phyloP scores from a whole-genome alignment of 192 early-diverging fungal species.

The Entomortierella parvispora region DNA sequence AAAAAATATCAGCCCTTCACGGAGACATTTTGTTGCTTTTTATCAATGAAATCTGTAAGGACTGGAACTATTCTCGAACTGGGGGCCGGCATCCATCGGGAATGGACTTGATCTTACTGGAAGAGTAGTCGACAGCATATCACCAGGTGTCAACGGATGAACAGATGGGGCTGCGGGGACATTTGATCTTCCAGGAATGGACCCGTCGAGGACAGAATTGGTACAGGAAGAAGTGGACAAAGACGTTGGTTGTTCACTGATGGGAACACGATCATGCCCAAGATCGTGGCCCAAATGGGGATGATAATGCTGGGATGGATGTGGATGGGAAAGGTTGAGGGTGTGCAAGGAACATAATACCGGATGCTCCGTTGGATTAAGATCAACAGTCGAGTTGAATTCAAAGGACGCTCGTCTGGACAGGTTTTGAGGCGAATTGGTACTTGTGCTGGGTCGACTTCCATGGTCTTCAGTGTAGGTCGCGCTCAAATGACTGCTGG shows the following conservation, averaged over 20 bases:
- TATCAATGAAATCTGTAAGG: not conserved
- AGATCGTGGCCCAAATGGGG: constrained; percentile 46
- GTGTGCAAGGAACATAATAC: constrained; percentile 33
- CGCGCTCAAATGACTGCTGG: not conserved
- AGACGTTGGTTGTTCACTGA: not conserved
- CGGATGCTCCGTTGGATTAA: constrained; percentile 35
- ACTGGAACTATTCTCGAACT: constrained; percentile 5
- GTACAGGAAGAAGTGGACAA: not conserved
- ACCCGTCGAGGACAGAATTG: not conserved
- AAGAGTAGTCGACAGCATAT: constrained; percentile 1
- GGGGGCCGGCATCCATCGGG: constrained; percentile 11
- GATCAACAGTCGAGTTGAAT: constrained; percentile 3
- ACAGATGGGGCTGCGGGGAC: no score
- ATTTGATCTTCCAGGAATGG: no score
- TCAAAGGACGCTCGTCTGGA: no score
- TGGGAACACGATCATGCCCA: constrained; percentile 31
- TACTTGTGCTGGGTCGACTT: not conserved
- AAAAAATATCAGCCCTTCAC: no score
- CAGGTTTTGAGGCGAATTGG: no score
- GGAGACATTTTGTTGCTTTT: not conserved
- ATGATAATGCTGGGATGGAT: constrained; percentile 33
- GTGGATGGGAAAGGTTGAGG: constrained; percentile 34
- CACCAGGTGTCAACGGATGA: constrained; percentile 3
- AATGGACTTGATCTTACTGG: not conserved
- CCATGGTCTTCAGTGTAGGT: not conserved